A percentile compares a stretch with the other conserved stretches of the same genome.
These are phyloP conservation scores for Mimosa pudica DNA, from an alignment of 306 rosid species.

Conservation along the genomic window DNA sequence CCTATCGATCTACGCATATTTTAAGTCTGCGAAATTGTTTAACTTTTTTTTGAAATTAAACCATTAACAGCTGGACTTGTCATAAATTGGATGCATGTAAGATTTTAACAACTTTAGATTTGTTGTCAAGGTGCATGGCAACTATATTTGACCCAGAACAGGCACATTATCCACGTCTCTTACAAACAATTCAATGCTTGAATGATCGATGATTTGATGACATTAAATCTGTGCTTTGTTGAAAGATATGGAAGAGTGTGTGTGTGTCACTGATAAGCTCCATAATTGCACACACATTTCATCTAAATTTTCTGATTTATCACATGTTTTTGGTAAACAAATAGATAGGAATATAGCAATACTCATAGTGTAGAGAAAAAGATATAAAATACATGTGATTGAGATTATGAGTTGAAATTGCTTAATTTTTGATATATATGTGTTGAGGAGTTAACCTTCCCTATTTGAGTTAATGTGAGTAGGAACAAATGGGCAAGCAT, in stretches of 20 bases:
- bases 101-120: conserved; percentile 33
- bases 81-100: neutral
- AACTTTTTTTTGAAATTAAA: neutral
- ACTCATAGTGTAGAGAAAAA: too few relatives aligned
- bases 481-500: too few relatives aligned
- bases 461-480: too few relatives aligned
- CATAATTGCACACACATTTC: too few relatives aligned
- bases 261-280: too few relatives aligned
- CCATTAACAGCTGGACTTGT: neutral
- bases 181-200: conserved; percentile 10
- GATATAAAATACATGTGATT: too few relatives aligned
- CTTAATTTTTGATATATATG: too few relatives aligned
- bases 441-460: too few relatives aligned
- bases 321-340: too few relatives aligned
- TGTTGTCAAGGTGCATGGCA: conserved; percentile 42
- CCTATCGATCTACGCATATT: neutral
- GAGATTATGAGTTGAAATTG: too few relatives aligned
- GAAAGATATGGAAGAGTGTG: neutral
- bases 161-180: neutral
- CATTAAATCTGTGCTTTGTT: neutral
- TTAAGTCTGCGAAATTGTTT: neutral
- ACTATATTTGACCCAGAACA: conserved; percentile 43
- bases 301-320: too few relatives aligned
- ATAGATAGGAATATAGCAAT: too few relatives aligned
- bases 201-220: conserved; percentile 18